Conservation (phyloP, 192 early-diverging fungal species). For the Radiomyces spectabilis region DNA sequence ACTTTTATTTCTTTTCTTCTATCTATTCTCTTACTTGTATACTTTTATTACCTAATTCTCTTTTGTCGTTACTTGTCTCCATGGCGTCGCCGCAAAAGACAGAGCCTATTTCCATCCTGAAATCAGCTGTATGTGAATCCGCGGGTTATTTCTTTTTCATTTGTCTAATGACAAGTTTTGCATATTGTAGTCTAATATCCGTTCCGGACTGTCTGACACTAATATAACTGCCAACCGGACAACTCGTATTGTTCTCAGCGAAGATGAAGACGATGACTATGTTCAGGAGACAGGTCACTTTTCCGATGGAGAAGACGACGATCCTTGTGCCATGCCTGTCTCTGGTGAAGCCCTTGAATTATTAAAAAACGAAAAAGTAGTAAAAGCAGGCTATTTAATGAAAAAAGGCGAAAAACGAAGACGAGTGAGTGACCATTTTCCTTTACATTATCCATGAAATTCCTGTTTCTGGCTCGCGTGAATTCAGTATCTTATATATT, state of each 20-base stretch:
- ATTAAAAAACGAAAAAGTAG: conserved; percentile 42
- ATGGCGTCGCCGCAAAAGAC: conserved; percentile 6
- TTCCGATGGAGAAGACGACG: conserved; percentile 34
- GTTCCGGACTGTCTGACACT: neutral
- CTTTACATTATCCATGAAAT: neutral
- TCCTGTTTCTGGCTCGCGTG: neutral
- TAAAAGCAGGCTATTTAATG: conserved; percentile 46
- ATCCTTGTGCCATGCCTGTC: conserved; percentile 5
- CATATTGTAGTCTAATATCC: no score
- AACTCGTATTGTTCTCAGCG: conserved; percentile 12
- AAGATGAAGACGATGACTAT: conserved; percentile 29
- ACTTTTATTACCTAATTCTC: neutral
- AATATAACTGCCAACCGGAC: neutral
- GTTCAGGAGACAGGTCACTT: neutral
- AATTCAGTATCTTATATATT: neutral
- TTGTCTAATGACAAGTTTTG: neutral
- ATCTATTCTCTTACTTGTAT: neutral
- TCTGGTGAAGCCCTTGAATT: conserved; percentile 34
- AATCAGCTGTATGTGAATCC: conserved; percentile 4
- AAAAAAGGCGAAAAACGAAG: conserved; percentile 54
- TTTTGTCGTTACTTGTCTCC: neutral
- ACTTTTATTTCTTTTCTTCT: neutral
- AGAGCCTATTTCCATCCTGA: conserved; percentile 16
- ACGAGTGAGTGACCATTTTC: conserved; percentile 29
- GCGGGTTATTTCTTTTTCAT: no score